Conservation (phyloP, 345 rosid genomes). For the Sisymbrium altissimum region DNA sequence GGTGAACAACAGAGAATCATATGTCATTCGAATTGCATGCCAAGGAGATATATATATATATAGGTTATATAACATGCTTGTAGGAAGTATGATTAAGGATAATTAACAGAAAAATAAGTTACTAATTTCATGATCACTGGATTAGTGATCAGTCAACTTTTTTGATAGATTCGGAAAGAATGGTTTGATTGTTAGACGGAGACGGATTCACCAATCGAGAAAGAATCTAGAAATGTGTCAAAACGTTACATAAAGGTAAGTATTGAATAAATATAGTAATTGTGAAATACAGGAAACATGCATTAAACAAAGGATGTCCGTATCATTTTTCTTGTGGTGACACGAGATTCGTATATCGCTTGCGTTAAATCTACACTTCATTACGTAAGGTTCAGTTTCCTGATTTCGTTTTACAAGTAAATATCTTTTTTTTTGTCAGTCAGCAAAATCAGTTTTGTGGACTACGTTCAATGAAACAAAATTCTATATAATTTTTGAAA, state of each 20-base stretch:
- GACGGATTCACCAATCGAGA: background rate
- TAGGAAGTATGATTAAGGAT: background rate
- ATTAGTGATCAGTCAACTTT: background rate
- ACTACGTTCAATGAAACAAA: background rate
- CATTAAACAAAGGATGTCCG: slow-evolving; percentile 34
- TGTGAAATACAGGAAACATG: slow-evolving; percentile 35
- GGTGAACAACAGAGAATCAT: background rate
- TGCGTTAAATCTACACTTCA: slow-evolving; percentile 28
- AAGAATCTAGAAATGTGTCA: slow-evolving; percentile 3
- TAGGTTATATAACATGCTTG: background rate
- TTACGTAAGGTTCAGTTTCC: slow-evolving; percentile 34
- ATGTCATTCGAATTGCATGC: background rate
- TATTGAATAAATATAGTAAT: background rate
- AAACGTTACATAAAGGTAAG: background rate
- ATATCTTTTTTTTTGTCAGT: background rate
- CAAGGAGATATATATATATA: background rate
- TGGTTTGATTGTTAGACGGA: background rate
- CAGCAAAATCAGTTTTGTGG: slow-evolving; percentile 9
- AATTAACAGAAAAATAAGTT: background rate
- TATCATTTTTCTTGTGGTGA: slow-evolving; percentile 18
- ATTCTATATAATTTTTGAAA: background rate
- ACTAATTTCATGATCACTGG: background rate
- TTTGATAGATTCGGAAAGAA: background rate
- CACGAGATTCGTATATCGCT: slow-evolving; percentile 16
- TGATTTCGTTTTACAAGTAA: slow-evolving; percentile 13